These are phyloP conservation scores for Aspergillus indologenus DNA, from an alignment of 495 filamentous ascomycete genomes.

Conservation along the genomic window DNA sequence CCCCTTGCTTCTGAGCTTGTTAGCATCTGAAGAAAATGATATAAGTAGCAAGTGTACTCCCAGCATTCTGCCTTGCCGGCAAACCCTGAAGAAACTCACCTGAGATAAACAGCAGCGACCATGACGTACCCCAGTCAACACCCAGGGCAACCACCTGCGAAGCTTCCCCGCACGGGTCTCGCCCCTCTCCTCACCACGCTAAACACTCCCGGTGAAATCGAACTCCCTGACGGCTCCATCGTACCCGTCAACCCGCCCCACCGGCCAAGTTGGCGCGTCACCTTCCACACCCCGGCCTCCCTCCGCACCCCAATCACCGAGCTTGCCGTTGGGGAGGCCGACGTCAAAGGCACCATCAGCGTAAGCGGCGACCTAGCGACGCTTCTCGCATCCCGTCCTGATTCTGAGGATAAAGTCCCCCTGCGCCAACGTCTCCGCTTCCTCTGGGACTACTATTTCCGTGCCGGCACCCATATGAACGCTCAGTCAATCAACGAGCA, in stretches of 20 bases:
- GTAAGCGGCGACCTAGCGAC: neutral
- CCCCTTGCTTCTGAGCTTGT: too few species aligned
- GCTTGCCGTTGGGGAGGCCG: neutral
- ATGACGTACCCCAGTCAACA: neutral
- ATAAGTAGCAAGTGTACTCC: too few species aligned
- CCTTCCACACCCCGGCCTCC: neutral
- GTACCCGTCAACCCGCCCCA: neutral
- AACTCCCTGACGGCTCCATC: conserved; percentile 13
- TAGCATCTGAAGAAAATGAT: too few species aligned
- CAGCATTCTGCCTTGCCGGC: too few species aligned
- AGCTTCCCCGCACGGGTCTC: conserved; percentile 18
- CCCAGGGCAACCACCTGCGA: neutral
- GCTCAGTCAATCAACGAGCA: conserved; percentile 16
- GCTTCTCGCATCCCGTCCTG: neutral
- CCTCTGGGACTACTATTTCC: conserved; percentile 11
- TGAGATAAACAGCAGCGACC: too few species aligned
- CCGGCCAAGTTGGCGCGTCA: neutral
- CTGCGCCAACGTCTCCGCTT: neutral
- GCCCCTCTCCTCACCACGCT: conserved; percentile 16
- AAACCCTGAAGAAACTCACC: too few species aligned
- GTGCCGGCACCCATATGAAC: conserved; percentile 6
- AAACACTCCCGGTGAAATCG: conserved; percentile 15
- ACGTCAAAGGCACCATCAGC: neutral
- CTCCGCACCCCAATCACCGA: neutral
- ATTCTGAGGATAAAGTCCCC: neutral